Percentiles rank a stretch among this genome's conserved stretches.
Evolutionary conservation across 306 rosid genomes (phyloP).

Genomic region (Corylus avellana): DNA sequence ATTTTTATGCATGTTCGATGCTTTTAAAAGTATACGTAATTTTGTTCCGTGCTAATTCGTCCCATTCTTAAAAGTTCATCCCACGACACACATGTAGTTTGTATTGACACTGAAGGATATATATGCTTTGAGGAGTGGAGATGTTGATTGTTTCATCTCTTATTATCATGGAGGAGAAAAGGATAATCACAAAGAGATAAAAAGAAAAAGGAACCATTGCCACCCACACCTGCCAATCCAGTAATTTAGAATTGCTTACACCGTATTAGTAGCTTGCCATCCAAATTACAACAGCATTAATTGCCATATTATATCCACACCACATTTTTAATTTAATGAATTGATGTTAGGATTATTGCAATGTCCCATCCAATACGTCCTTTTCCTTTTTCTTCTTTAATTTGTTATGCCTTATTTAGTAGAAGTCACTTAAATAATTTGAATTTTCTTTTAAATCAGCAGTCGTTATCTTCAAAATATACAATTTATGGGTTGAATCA

Average conservation of each 20-base stretch:
- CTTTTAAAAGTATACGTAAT: constrained; percentile 29
- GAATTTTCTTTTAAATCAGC: neutral
- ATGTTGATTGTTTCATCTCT: constrained; percentile 3
- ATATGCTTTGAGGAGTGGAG: neutral
- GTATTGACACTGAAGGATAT: neutral
- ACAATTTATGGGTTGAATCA: neutral
- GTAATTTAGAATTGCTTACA: constrained; percentile 3
- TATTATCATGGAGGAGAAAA: neutral
- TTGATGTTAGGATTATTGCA: constrained; percentile 24
- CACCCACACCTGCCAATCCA: neutral
- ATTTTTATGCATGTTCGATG: neutral
- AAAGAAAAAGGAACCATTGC: neutral
- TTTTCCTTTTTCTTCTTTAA: neutral
- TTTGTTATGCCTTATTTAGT: neutral
- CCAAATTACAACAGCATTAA: constrained; percentile 4
- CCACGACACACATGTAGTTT: neutral
- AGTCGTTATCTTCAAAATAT: neutral
- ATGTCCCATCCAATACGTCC: constrained; percentile 5
- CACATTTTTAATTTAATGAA: constrained; percentile 30
- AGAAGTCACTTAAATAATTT: neutral
- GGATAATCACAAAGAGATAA: neutral
- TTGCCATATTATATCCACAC: constrained; percentile 27
- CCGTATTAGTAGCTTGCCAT: neutral
- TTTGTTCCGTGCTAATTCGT: neutral
- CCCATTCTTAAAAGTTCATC: neutral